Conservation (phyloP, 2,329 filamentous ascomycete species). For the Apiospora kogelbergensis region DNA sequence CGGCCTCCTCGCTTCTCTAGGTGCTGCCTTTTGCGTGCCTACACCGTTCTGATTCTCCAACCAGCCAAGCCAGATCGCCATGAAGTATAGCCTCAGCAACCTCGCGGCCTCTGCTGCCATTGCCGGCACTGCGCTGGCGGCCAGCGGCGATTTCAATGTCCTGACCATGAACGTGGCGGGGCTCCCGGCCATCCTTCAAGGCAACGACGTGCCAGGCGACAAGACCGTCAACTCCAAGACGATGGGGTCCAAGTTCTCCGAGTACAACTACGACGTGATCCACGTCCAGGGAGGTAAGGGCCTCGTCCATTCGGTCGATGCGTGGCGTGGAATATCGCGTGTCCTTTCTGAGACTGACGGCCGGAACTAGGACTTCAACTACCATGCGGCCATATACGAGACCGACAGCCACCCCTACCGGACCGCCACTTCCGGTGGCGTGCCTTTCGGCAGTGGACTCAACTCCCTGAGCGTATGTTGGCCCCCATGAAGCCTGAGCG, state of each 20-base stretch:
- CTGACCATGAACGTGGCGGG: constrained; percentile 33
- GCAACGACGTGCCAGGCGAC: constrained; percentile 61
- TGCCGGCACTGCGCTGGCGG: constrained; percentile 7
- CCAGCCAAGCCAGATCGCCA: constrained; percentile 2
- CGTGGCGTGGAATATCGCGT: background rate
- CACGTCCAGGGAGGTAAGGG: constrained; percentile 59
- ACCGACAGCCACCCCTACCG: constrained; percentile 60
- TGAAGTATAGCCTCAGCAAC: constrained; percentile 7
- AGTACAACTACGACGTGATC: constrained; percentile 61
- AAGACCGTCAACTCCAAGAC: constrained; percentile 56
- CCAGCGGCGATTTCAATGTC: constrained; percentile 28
- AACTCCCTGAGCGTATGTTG: constrained; percentile 50
- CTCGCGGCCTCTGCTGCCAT: constrained; percentile 11
- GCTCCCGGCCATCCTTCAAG: constrained; percentile 45
- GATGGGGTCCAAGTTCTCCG: constrained; percentile 57
- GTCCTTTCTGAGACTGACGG: background rate
- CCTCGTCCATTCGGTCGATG: constrained; percentile 9
- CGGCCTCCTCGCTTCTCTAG: background rate
- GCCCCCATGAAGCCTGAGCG: background rate
- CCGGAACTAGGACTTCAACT: constrained; percentile 59
- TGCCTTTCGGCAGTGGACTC: constrained; percentile 61
- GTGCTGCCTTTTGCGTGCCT: background rate
- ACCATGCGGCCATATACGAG: constrained; percentile 62
- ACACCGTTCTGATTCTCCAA: background rate
- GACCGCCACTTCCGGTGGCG: constrained; percentile 65